Percentiles rank a stretch among this genome's conserved stretches.
phyloP scores from a whole-genome alignment of 2,329 filamentous ascomycete genomes.

The Polytolypa hystricis region DNA sequence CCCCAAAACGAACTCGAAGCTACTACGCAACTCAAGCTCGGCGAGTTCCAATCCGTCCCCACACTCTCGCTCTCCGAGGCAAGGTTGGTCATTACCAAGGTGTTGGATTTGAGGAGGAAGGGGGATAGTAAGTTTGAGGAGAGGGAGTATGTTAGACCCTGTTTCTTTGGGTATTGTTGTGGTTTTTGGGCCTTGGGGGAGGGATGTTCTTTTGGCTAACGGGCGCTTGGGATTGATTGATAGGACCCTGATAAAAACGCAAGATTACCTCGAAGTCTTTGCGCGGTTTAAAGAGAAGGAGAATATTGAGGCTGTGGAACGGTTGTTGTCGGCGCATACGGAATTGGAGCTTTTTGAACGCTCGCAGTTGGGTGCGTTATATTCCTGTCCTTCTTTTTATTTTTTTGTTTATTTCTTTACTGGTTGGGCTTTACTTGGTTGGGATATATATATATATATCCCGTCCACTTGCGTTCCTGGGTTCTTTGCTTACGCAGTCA shows the following conservation, averaged over 20 bases:
- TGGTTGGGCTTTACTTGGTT: slow-evolving; percentile 6
- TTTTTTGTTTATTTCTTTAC: slow-evolving; percentile 5
- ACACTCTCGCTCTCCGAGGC: slow-evolving; percentile 89
- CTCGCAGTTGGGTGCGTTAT: slow-evolving; percentile 78
- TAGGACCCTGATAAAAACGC: slow-evolving; percentile 68
- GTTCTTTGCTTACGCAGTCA: no score
- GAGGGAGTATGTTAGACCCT: slow-evolving; percentile 53
- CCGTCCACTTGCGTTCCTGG: no score
- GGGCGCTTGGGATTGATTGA: no score
- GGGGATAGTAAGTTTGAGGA: slow-evolving; percentile 74
- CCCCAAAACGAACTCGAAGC: slow-evolving; percentile 68
- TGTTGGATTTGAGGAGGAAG: slow-evolving; percentile 67
- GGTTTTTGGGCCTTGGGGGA: not conserved
- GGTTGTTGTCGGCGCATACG: slow-evolving; percentile 62
- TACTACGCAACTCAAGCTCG: slow-evolving; percentile 66
- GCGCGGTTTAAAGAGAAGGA: slow-evolving; percentile 92
- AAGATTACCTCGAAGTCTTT: slow-evolving; percentile 89
- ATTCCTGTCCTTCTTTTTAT: no score
- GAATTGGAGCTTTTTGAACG: slow-evolving; percentile 86
- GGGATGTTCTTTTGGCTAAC: not conserved
- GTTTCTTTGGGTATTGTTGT: not conserved
- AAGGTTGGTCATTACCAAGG: slow-evolving; percentile 79
- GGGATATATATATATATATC: slow-evolving; percentile 7
- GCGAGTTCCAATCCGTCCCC: slow-evolving; percentile 86
- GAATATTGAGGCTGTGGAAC: slow-evolving; percentile 88